phyloP scores from a whole-genome alignment of 2,329 filamentous ascomycete genomes.

The Claviceps citrina region DNA sequence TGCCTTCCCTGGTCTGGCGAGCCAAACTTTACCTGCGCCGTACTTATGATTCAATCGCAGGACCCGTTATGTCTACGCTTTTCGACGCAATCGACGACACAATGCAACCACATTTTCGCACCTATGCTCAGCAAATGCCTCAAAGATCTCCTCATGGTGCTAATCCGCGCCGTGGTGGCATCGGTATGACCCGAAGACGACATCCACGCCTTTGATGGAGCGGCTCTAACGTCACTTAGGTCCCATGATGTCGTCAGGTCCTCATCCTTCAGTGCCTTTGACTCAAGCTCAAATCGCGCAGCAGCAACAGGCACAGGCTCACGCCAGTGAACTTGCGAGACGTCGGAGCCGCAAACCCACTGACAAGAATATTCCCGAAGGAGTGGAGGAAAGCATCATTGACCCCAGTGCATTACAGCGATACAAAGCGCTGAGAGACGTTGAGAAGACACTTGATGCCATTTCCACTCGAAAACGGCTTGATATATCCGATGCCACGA shows the following conservation, averaged over 20 bases:
- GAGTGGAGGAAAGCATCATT: conserved; percentile 66
- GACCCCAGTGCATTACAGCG: conserved; percentile 61
- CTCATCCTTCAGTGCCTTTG: conserved; percentile 34
- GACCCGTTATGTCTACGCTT: not conserved
- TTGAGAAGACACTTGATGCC: conserved; percentile 79
- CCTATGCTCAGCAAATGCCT: conserved; percentile 34
- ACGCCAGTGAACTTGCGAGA: conserved; percentile 53
- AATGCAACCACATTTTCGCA: conserved; percentile 40
- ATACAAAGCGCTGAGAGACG: conserved; percentile 70
- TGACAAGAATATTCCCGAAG: conserved; percentile 87
- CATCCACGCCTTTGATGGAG: conserved; percentile 1
- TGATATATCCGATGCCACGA: conserved; percentile 40
- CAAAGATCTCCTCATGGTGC: conserved; percentile 33
- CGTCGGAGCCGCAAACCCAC: conserved; percentile 78
- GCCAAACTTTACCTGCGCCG: no score
- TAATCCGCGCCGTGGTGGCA: conserved; percentile 36
- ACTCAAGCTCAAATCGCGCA: conserved; percentile 38
- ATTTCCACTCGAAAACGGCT: conserved; percentile 88
- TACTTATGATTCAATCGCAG: no score
- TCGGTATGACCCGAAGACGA: conserved; percentile 23
- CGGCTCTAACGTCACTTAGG: conserved; percentile 20
- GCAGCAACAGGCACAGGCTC: conserved; percentile 36
- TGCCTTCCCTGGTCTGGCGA: no score
- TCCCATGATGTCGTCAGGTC: conserved; percentile 40
- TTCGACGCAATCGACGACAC: conserved; percentile 8